Percentiles rank a stretch among this genome's conserved stretches.
phyloP scores from a whole-genome alignment of 495 filamentous ascomycete genomes.

The Aspergillus panamensis region DNA sequence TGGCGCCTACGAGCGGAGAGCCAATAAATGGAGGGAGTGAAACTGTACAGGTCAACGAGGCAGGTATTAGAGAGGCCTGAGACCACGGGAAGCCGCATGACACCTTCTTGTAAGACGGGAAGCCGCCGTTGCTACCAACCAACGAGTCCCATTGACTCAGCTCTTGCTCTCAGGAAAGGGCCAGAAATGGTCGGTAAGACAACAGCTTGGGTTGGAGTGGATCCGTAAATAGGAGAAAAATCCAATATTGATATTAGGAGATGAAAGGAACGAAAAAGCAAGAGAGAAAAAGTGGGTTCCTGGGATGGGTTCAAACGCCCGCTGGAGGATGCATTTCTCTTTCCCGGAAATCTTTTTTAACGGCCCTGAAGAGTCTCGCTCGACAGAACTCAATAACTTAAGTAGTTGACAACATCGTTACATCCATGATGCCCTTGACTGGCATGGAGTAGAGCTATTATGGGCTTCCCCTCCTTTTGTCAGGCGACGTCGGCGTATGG shows the following conservation, averaged over 20 bases:
- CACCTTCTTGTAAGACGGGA: constrained; percentile 33
- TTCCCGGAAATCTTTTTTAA: neutral
- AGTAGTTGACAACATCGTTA: constrained; percentile 2
- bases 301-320: constrained; percentile 6
- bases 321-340: neutral
- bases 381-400: neutral
- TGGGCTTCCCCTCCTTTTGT: constrained; percentile 10
- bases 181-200: constrained; percentile 7
- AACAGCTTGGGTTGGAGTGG: constrained; percentile 14
- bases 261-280: neutral
- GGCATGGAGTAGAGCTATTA: constrained; percentile 9
- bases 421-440: constrained; percentile 5
- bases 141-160: constrained; percentile 16
- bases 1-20: constrained; percentile 12
- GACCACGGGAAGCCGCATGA: constrained; percentile 40
- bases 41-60: constrained; percentile 24
- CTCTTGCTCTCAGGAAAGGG: constrained; percentile 5
- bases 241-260: neutral
- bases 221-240: constrained; percentile 5
- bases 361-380: neutral
- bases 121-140: constrained; percentile 28
- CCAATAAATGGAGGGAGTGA: constrained; percentile 17
- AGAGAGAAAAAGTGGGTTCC: neutral
- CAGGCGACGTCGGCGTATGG: constrained; percentile 19
- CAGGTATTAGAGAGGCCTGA: constrained; percentile 36